Evolutionary conservation across 2,329 filamentous ascomycete species (phyloP).

Genomic region (Zalaria sp.): DNA sequence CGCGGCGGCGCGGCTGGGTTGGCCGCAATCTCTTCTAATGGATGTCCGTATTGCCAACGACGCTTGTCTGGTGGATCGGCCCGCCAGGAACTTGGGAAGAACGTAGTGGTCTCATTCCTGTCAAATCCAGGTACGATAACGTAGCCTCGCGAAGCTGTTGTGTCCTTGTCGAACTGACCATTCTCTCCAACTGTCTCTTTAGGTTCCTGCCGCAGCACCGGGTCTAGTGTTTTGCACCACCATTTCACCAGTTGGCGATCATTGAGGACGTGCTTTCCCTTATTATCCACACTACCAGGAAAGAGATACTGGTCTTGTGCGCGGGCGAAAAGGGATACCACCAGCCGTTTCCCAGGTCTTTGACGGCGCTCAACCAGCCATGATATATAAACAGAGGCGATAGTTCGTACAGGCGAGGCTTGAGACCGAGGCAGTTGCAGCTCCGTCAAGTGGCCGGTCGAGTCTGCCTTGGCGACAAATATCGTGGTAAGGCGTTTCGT

Average conservation of each 20-base stretch:
- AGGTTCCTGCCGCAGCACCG: constrained; percentile 38
- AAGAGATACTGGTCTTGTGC: constrained; percentile 92
- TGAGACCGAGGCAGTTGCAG: constrained; percentile 44
- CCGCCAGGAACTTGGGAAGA: constrained; percentile 47
- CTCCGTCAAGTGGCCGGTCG: constrained; percentile 69
- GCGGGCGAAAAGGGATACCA: constrained; percentile 83
- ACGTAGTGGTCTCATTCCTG: constrained; percentile 61
- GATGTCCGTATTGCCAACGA: constrained; percentile 46
- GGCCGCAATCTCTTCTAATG: constrained; percentile 55
- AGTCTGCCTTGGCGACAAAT: constrained; percentile 95
- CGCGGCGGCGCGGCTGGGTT: constrained; percentile 56
- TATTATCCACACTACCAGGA: constrained; percentile 75
- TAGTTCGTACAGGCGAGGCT: constrained; percentile 60
- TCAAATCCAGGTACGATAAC: constrained; percentile 81
- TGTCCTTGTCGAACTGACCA: constrained; percentile 10
- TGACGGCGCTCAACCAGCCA: constrained; percentile 57
- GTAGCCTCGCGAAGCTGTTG: constrained; percentile 49
- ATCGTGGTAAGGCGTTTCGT: constrained; percentile 70
- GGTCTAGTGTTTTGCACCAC: constrained; percentile 86
- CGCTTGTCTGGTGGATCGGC: constrained; percentile 23
- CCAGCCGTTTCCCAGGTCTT: constrained; percentile 50
- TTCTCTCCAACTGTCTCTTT: background rate
- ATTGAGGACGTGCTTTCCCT: constrained; percentile 77
- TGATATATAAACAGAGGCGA: constrained; percentile 61
- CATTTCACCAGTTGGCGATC: constrained; percentile 83